Evolutionary conservation across 129 eudicot genomes (phyloP).

Genomic region (Lactuca saligna): DNA sequence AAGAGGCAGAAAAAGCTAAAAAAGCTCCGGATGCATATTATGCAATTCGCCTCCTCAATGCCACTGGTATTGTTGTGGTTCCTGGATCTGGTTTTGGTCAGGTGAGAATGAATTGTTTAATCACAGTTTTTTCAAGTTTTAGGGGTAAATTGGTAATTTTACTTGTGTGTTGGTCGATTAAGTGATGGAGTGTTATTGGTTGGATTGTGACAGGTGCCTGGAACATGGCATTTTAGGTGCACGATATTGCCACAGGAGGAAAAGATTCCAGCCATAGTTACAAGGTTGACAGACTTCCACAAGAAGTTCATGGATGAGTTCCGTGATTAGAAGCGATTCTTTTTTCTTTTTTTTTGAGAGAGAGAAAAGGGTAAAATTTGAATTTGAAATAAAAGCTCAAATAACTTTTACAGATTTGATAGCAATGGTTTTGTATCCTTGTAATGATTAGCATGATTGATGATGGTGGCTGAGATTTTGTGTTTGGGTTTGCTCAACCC

Average conservation of each 20-base stretch:
- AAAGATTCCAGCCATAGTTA: conserved; percentile 76
- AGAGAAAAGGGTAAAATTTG: conserved; percentile 2
- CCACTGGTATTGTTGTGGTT: conserved; percentile 93
- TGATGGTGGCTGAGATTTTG: conserved; percentile 1
- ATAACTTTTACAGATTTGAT: conserved; percentile 13
- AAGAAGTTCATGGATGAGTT: conserved; percentile 78
- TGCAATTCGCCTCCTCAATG: conserved; percentile 64
- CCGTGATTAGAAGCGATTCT: conserved; percentile 45
- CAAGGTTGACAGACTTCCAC: conserved; percentile 78
- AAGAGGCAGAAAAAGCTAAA: conserved; percentile 74
- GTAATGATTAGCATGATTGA: neutral
- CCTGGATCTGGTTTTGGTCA: conserved; percentile 98
- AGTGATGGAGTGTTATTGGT: too few relatives aligned
- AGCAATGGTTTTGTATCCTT: neutral
- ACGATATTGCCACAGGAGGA: conserved; percentile 98
- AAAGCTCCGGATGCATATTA: conserved; percentile 84
- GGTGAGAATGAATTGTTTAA: too few relatives aligned
- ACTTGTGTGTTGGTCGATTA: too few relatives aligned
- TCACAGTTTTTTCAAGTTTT: neutral
- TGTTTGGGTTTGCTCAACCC: neutral
- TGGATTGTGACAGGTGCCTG: conserved; percentile 58
- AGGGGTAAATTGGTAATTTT: neutral
- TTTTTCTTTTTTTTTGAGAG: neutral
- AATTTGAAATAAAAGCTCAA: conserved; percentile 18
- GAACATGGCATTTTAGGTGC: conserved; percentile 96